A percentile compares a stretch with the other conserved stretches of the same genome.
Evolutionary conservation across 1,284 basidiomycete genomes (phyloP).

Genomic region (Flammula alnicola): DNA sequence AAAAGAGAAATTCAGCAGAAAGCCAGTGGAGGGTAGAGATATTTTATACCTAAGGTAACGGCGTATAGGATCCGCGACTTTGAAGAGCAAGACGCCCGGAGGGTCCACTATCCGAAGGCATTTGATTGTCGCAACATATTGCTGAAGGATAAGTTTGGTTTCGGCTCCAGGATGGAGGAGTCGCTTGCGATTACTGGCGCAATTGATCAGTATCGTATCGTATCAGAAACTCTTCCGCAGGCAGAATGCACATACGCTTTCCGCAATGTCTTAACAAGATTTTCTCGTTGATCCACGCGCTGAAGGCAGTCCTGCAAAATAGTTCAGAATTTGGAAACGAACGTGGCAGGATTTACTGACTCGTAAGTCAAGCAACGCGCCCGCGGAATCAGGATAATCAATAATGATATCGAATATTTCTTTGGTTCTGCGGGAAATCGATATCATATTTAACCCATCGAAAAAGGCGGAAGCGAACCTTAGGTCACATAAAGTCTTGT

Average conservation of each 20-base stretch:
- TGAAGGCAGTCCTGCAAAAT: slow-evolving; percentile 68
- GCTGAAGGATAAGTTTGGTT: slow-evolving; percentile 88
- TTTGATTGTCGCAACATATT: slow-evolving; percentile 96
- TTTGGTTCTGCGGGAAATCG: slow-evolving; percentile 56
- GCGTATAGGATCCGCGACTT: slow-evolving; percentile 90
- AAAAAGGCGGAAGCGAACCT: slow-evolving; percentile 55
- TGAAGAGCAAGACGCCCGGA: slow-evolving; percentile 88
- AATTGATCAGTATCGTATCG: background rate
- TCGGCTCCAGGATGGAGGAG: slow-evolving; percentile 96
- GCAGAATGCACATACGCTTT: slow-evolving; percentile 56
- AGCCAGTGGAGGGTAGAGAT: slow-evolving; percentile 4
- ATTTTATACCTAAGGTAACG: slow-evolving; percentile 74
- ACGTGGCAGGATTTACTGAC: slow-evolving; percentile 42
- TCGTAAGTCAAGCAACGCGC: slow-evolving; percentile 88
- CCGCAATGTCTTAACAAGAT: slow-evolving; percentile 72
- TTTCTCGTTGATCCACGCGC: slow-evolving; percentile 77
- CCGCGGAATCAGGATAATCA: slow-evolving; percentile 87
- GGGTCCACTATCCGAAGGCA: slow-evolving; percentile 92
- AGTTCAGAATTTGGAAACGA: slow-evolving; percentile 1
- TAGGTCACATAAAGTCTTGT: slow-evolving; percentile 85
- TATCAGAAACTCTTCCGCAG: background rate
- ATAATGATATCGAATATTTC: slow-evolving; percentile 98
- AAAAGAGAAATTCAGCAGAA: background rate
- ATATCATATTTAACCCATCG: slow-evolving; percentile 1
- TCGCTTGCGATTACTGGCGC: slow-evolving; percentile 76